Evolutionary conservation across 495 filamentous ascomycete genomes (phyloP), one percentile per base, ranked within the genome.

Genomic region (Penicillium tannophilum): DNA sequence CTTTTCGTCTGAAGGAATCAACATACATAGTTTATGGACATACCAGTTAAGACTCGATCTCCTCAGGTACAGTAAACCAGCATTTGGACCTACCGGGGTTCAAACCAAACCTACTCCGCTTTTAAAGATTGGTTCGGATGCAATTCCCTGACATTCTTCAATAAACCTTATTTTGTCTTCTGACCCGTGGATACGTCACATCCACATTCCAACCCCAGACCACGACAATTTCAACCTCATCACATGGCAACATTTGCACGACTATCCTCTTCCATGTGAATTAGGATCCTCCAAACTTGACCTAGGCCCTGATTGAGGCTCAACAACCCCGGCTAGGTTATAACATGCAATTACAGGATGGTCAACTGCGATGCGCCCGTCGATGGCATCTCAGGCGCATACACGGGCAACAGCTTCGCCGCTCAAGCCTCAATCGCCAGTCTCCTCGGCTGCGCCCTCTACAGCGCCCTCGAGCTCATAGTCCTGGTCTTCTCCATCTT

Each of bases 401-500:
- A 67, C 51, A 64, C 45, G n/a, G 65, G 62, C 39, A 62, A 63
- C 47, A 67, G 59, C 57, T 62, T 67, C 39, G 65, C 66, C 16
- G 33, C 62, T 6, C 63, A 65, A 56, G 63, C 59, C 23, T 30
- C 48, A 7, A 56, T 62, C 17, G 55, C 59, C 33, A 65, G 59
- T 28, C 55, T 64, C n/a, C 51, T 64, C 16, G 51, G 58, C 11
- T 60, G 58, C 28, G 50, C 60, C 12, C 17, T 59, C 3, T 65
- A 64, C 52, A 56, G 54, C 26, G 54, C 58, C 14, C 55, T 76
- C 31, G 77, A 81, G 47, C 64, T 80, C 46, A 72, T 75, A 47
- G 39, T 76, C 1, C 69, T 73, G 6, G 69, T 79, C 39, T 79
- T 76, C 59, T 52, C 75, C 6, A 68, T 72, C 31, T 81, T 82